Evolutionary conservation across 2,329 filamentous ascomycete genomes (phyloP).

Genomic region (Geosmithia morbida): DNA sequence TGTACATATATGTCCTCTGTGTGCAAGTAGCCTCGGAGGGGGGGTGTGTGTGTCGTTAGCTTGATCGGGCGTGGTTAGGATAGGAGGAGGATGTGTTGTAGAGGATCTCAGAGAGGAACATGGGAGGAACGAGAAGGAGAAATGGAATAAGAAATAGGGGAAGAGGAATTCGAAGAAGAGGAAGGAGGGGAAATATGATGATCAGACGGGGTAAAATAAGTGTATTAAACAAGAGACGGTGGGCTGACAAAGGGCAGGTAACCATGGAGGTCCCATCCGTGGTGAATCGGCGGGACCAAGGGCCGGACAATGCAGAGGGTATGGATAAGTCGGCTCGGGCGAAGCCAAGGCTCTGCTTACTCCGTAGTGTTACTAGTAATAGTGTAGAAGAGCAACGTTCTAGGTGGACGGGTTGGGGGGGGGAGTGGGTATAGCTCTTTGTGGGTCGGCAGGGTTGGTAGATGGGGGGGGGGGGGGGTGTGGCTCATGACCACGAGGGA

Average conservation of each 20-base stretch:
- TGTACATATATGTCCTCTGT: too few species aligned
- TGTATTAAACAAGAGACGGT: neutral
- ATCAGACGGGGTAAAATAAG: neutral
- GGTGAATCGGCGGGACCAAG: neutral
- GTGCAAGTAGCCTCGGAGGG: too few species aligned
- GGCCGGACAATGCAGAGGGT: neutral
- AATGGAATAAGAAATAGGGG: neutral
- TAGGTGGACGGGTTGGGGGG: neutral
- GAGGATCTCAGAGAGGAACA: neutral
- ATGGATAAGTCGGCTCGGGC: constrained; percentile 5
- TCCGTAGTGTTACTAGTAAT: too few species aligned
- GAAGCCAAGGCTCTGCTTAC: constrained; percentile 2
- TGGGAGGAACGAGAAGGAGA: neutral
- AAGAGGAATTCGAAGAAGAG: neutral
- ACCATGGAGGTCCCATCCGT: neutral
- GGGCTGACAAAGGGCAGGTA: neutral
- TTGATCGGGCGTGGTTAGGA: too few species aligned
- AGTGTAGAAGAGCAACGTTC: neutral
- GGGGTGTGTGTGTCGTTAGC: too few species aligned
- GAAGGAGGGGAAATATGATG: neutral
- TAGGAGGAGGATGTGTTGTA: neutral
- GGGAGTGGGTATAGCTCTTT: neutral
- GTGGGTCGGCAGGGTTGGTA: neutral
- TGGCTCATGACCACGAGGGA: too few species aligned
- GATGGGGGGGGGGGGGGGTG: neutral